Conservation (phyloP, 1,284 basidiomycete genomes). For the Heimioporus retisporus region DNA sequence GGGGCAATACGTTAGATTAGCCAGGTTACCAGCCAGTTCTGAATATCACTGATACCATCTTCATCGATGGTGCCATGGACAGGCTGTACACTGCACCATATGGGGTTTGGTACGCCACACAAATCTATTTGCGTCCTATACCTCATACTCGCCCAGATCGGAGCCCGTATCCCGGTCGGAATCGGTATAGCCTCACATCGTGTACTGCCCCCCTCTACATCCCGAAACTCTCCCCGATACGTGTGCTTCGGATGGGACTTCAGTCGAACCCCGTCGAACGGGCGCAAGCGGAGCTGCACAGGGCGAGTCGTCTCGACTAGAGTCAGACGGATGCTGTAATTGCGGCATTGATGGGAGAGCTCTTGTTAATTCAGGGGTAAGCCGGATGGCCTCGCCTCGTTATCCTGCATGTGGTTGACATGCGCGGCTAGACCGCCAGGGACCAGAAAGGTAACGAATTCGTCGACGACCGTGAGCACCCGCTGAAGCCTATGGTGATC, state of each 20-base stretch:
- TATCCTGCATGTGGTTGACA: constrained; percentile 6
- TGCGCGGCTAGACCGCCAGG: constrained; percentile 68
- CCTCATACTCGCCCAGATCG: too few relatives aligned
- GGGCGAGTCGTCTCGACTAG: constrained; percentile 64
- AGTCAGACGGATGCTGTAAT: constrained; percentile 78
- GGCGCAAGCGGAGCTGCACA: constrained; percentile 54
- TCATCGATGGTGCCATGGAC: too few relatives aligned
- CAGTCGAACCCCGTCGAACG: constrained; percentile 39
- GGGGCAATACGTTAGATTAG: too few relatives aligned
- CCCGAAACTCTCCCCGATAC: too few relatives aligned
- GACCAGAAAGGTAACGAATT: constrained; percentile 70
- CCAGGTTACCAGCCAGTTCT: too few relatives aligned
- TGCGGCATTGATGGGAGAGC: constrained; percentile 65
- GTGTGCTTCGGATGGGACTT: constrained; percentile 27
- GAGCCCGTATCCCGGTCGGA: too few relatives aligned
- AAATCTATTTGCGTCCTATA: too few relatives aligned
- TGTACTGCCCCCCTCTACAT: too few relatives aligned
- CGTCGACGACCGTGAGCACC: not conserved
- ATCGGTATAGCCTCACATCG: too few relatives aligned
- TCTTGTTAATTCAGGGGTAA: constrained; percentile 78
- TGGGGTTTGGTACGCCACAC: too few relatives aligned
- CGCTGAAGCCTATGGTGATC: constrained; percentile 1
- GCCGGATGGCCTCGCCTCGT: constrained; percentile 22
- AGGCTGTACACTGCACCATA: too few relatives aligned
- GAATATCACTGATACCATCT: too few relatives aligned